Conservation (phyloP, 305 asterid species). For the Fraxinus dipetala region DNA sequence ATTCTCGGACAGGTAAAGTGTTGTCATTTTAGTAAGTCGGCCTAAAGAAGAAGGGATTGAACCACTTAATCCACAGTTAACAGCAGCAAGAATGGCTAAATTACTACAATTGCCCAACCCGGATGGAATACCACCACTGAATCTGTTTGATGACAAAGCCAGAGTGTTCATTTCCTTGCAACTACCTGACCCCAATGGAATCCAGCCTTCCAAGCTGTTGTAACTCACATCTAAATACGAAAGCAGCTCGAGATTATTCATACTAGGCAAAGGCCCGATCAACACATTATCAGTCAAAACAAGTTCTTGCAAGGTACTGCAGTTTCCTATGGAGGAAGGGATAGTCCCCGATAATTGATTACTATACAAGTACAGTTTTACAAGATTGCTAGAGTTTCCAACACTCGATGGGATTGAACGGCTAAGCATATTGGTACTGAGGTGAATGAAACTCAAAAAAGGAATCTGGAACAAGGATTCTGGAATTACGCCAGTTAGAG, state of each 20-base stretch:
- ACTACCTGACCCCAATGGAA: slow-evolving; percentile 46
- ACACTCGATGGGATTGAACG: slow-evolving; percentile 55
- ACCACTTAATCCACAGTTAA: slow-evolving; percentile 58
- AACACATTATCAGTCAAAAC: slow-evolving; percentile 49
- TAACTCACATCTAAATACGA: slow-evolving; percentile 38
- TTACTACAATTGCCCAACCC: slow-evolving; percentile 62
- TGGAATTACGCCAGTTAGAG: slow-evolving; percentile 56
- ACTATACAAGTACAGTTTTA: slow-evolving; percentile 31
- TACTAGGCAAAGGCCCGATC: slow-evolving; percentile 57
- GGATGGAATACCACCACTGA: slow-evolving; percentile 52
- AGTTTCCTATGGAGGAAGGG: slow-evolving; percentile 67
- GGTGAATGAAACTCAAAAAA: slow-evolving; percentile 38
- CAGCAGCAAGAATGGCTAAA: slow-evolving; percentile 45
- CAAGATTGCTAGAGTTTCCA: slow-evolving; percentile 49
- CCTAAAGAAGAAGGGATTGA: slow-evolving; percentile 68
- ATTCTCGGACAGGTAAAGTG: slow-evolving; percentile 62
- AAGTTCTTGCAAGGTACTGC: slow-evolving; percentile 48
- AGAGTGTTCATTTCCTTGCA: slow-evolving; percentile 41
- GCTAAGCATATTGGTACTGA: slow-evolving; percentile 50
- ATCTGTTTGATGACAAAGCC: slow-evolving; percentile 50
- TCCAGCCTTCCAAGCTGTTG: slow-evolving; percentile 50
- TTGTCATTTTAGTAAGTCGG: slow-evolving; percentile 39
- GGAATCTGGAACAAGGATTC: slow-evolving; percentile 55
- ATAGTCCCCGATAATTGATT: slow-evolving; percentile 61
- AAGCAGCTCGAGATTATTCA: slow-evolving; percentile 57